phyloP scores from a whole-genome alignment of 306 rosid genomes.

The Lupinus albus region DNA sequence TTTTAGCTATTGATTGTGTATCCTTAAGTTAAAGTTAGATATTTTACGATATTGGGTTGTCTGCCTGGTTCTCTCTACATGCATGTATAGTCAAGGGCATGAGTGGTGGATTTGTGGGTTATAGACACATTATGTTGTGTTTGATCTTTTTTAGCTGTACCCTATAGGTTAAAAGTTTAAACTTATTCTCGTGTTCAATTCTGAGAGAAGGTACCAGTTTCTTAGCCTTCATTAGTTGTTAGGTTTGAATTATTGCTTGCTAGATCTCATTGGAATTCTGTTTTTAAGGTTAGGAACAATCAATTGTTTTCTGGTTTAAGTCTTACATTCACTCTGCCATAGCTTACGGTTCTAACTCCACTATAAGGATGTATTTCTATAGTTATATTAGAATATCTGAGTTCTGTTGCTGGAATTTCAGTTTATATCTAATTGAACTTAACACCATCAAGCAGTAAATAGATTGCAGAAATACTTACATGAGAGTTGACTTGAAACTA shows the following conservation, averaged over 20 bases:
- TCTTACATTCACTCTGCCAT: too few relatives aligned
- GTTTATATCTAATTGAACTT: slow-evolving; percentile 19
- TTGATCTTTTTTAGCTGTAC: neutral
- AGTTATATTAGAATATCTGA: neutral
- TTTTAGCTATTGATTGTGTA: neutral
- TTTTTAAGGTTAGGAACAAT: too few relatives aligned
- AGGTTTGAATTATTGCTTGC: slow-evolving; percentile 1
- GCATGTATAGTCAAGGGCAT: neutral
- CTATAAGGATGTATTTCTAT: neutral
- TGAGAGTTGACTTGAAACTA: slow-evolving; percentile 23
- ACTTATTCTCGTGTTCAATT: neutral
- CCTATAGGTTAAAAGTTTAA: slow-evolving; percentile 23
- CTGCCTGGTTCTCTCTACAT: neutral
- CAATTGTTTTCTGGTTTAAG: too few relatives aligned
- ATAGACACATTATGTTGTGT: neutral
- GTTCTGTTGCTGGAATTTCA: slow-evolving; percentile 12
- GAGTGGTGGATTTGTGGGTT: neutral
- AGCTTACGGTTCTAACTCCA: neutral
- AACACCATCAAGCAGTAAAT: neutral
- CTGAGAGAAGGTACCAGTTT: slow-evolving; percentile 10
- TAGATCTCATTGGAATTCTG: slow-evolving; percentile 3
- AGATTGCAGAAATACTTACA: slow-evolving; percentile 18
- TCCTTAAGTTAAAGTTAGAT: neutral
- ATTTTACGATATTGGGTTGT: neutral
- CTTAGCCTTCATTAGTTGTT: neutral